Evolutionary conservation across 2,329 filamentous ascomycete genomes (phyloP).

Genomic region (Emericellopsis atlantica): DNA sequence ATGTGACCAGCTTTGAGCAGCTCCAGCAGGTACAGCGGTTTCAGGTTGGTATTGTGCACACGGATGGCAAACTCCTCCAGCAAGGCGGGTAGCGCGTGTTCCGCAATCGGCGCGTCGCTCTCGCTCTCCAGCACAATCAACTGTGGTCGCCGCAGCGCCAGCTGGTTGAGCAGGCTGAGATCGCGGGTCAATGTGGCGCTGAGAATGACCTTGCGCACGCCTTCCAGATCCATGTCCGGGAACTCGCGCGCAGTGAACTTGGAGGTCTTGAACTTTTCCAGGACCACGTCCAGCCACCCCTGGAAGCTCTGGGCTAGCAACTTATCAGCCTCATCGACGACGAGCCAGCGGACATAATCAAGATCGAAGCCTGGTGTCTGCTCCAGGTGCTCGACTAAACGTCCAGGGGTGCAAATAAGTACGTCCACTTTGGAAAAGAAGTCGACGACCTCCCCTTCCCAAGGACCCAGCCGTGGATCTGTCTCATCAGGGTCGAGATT

Average conservation of each 20-base stretch:
- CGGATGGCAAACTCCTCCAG: slow-evolving; percentile 56
- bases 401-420: slow-evolving; percentile 81
- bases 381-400: slow-evolving; percentile 81
- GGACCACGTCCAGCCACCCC: slow-evolving; percentile 69
- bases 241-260: slow-evolving; percentile 40
- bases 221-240: slow-evolving; percentile 35
- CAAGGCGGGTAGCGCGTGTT: slow-evolving; percentile 45
- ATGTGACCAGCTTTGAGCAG: slow-evolving; percentile 50
- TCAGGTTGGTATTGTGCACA: slow-evolving; percentile 55
- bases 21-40: slow-evolving; percentile 76
- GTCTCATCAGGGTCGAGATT: slow-evolving; percentile 4
- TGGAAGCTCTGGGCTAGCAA: slow-evolving; percentile 86
- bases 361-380: slow-evolving; percentile 74
- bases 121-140: slow-evolving; percentile 60
- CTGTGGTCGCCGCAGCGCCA: slow-evolving; percentile 62
- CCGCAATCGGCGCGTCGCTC: slow-evolving; percentile 22
- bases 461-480: slow-evolving; percentile 18
- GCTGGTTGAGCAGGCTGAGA: slow-evolving; percentile 61
- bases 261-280: slow-evolving; percentile 41
- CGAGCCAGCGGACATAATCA: slow-evolving; percentile 69
- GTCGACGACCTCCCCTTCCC: slow-evolving; percentile 41
- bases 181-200: slow-evolving; percentile 90
- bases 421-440: slow-evolving; percentile 70
- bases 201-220: slow-evolving; percentile 69
- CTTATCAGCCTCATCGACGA: slow-evolving; percentile 91